These are phyloP conservation scores for Ephemerocybe angulata DNA, from an alignment of 768 basidiomycete genomes.

Conservation along the genomic window DNA sequence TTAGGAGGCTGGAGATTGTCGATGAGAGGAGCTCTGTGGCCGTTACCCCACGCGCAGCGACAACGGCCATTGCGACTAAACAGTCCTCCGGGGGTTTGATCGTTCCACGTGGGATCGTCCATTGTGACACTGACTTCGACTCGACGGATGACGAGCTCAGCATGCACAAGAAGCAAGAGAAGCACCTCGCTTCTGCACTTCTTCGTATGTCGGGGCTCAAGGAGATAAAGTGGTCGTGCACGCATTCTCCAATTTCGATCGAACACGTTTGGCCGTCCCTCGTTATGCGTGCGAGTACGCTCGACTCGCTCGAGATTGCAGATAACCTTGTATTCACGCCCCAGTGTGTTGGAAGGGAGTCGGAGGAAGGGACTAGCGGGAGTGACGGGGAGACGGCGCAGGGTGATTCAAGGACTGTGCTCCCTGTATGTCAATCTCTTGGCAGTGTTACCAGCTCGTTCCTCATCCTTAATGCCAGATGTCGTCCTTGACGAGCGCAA, in stretches of 20 bases:
- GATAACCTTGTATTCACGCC: constrained; percentile 51
- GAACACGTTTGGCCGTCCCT: constrained; percentile 53
- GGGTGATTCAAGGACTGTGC: constrained; percentile 5
- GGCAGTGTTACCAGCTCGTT: not conserved
- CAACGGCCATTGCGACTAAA: too few species aligned
- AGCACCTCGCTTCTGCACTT: constrained; percentile 49
- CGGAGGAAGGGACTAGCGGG: constrained; percentile 6
- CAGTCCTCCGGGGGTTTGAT: not conserved
- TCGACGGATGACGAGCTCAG: constrained; percentile 57
- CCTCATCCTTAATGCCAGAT: not conserved
- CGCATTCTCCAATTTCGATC: constrained; percentile 58
- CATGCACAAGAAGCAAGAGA: constrained; percentile 58
- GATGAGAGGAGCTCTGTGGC: constrained; percentile 40
- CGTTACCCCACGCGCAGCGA: not conserved
- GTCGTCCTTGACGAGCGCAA: not conserved
- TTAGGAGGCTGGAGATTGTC: constrained; percentile 55
- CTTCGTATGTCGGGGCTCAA: constrained; percentile 47
- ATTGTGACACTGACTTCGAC: constrained; percentile 56
- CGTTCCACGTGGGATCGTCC: constrained; percentile 40
- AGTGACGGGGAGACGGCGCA: constrained; percentile 10
- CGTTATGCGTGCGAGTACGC: constrained; percentile 36
- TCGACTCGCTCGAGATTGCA: constrained; percentile 46
- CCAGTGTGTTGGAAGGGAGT: not conserved
- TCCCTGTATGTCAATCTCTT: too few species aligned
- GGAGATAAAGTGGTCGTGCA: constrained; percentile 59